Evolutionary conservation across 2,329 filamentous ascomycete genomes (phyloP).

Genomic region (Diaporthe citrichinensis): DNA sequence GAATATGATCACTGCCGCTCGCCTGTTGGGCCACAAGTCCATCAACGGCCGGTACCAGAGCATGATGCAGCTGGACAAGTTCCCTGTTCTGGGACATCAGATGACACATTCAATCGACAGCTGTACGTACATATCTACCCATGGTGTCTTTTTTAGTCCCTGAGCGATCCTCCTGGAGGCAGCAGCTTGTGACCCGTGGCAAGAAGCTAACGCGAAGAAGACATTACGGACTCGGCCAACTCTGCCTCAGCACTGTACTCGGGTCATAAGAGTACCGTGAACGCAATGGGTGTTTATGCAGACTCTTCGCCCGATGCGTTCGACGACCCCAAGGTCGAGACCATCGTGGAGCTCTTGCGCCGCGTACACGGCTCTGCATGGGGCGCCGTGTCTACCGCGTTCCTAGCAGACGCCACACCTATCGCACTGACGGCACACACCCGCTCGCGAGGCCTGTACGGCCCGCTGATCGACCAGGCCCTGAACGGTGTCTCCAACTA

Average conservation of each 20-base stretch:
- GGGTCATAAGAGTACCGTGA: slow-evolving; percentile 87
- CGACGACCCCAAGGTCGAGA: slow-evolving; percentile 90
- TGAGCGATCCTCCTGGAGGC: slow-evolving; percentile 13
- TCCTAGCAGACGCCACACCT: slow-evolving; percentile 85
- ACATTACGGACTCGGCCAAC: slow-evolving; percentile 91
- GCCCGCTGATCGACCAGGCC: slow-evolving; percentile 80
- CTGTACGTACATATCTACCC: not conserved
- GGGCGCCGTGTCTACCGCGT: slow-evolving; percentile 84
- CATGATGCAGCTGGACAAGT: slow-evolving; percentile 83
- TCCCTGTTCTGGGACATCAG: slow-evolving; percentile 88
- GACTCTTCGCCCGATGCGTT: slow-evolving; percentile 81
- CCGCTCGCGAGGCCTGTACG: slow-evolving; percentile 77
- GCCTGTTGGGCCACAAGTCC: slow-evolving; percentile 84
- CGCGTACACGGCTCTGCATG: slow-evolving; percentile 70
- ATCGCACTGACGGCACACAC: slow-evolving; percentile 82
- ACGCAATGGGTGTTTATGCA: slow-evolving; percentile 84
- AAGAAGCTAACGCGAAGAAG: slow-evolving; percentile 55
- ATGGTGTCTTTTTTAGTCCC: not conserved
- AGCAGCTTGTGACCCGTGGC: not conserved
- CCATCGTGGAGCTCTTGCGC: slow-evolving; percentile 82
- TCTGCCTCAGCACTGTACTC: slow-evolving; percentile 85
- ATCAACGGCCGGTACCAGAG: slow-evolving; percentile 89
- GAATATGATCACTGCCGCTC: slow-evolving; percentile 85
- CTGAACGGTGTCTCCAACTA: slow-evolving; percentile 84
- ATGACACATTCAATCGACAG: slow-evolving; percentile 62